phyloP scores from a whole-genome alignment of 306 rosid species.

The Citrullus mucosospermus region DNA sequence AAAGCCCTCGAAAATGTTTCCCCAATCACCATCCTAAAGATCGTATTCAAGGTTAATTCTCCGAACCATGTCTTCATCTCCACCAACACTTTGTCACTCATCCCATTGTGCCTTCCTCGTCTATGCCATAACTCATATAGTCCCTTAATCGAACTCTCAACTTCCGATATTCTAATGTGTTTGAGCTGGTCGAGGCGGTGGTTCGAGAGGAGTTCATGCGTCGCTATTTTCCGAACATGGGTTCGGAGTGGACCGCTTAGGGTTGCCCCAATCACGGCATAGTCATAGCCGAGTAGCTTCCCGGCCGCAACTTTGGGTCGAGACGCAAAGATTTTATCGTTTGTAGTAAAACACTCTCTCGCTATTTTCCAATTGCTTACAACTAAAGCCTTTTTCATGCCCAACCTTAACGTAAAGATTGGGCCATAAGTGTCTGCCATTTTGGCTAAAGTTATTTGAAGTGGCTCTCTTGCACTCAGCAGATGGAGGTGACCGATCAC shows the following conservation, averaged over 20 bases:
- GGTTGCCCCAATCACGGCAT: slow-evolving; percentile 13
- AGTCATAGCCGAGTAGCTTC: slow-evolving; percentile 6
- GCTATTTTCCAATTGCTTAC: slow-evolving; percentile 32
- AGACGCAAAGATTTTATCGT: slow-evolving; percentile 14
- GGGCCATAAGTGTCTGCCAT: neutral
- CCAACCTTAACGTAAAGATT: slow-evolving; percentile 21
- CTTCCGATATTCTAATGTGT: slow-evolving; percentile 8
- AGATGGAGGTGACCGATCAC: slow-evolving; percentile 19
- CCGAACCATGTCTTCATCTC: neutral
- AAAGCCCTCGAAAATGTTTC: neutral
- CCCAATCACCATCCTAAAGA: slow-evolving; percentile 15
- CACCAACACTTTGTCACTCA: slow-evolving; percentile 15
- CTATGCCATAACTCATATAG: neutral
- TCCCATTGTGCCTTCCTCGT: neutral
- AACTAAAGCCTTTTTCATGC: slow-evolving; percentile 17
- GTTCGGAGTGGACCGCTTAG: slow-evolving; percentile 16
- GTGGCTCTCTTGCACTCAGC: neutral
- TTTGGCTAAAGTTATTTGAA: neutral
- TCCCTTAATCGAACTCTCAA: neutral
- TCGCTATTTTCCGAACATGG: slow-evolving; percentile 15
- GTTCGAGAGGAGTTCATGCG: slow-evolving; percentile 11
- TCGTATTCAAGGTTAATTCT: slow-evolving; percentile 1
- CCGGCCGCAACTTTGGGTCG: slow-evolving; percentile 10
- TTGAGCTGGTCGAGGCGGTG: slow-evolving; percentile 6
- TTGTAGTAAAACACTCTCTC: slow-evolving; percentile 39